Conservation (phyloP, 352 stramenopile genomes). For the Globisporangium lucens region DNA sequence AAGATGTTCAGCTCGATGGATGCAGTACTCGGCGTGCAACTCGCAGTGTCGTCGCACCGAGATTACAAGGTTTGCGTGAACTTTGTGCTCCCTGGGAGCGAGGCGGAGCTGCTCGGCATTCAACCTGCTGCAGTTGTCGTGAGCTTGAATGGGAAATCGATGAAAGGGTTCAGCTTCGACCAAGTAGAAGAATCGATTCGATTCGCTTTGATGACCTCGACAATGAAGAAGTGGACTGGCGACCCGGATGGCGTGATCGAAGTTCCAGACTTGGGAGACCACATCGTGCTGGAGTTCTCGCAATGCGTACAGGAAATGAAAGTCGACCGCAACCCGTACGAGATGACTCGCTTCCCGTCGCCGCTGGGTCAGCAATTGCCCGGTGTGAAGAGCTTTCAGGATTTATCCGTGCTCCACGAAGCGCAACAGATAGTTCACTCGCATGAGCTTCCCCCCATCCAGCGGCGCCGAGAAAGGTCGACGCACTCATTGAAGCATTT, state of each 20-base stretch:
- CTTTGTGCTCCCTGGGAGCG: constrained; percentile 50
- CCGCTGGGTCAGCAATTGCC: constrained; percentile 61
- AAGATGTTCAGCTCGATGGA: constrained; percentile 54
- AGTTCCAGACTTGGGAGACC: constrained; percentile 29
- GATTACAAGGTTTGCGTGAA: constrained; percentile 70
- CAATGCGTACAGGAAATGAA: constrained; percentile 65
- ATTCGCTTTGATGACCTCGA: constrained; percentile 24
- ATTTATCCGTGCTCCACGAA: constrained; percentile 12
- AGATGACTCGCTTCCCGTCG: constrained; percentile 72
- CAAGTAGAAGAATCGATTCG: constrained; percentile 47
- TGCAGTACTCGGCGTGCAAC: constrained; percentile 46
- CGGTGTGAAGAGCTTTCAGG: constrained; percentile 51
- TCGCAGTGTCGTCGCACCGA: constrained; percentile 49
- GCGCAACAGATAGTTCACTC: background rate
- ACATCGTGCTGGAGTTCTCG: constrained; percentile 53
- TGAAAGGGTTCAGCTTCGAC: constrained; percentile 47
- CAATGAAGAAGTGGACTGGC: constrained; percentile 12
- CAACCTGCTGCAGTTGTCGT: constrained; percentile 55
- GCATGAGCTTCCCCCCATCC: background rate
- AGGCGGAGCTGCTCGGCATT: constrained; percentile 48
- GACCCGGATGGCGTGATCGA: constrained; percentile 15
- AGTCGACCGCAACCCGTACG: constrained; percentile 63
- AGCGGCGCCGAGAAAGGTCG: constrained; percentile 41
- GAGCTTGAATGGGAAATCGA: constrained; percentile 46
- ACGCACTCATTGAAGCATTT: constrained; percentile 80